These are phyloP conservation scores for Pseudogymnoascus sp. DNA, from an alignment of 2,329 filamentous ascomycete species.

Conservation along the genomic window DNA sequence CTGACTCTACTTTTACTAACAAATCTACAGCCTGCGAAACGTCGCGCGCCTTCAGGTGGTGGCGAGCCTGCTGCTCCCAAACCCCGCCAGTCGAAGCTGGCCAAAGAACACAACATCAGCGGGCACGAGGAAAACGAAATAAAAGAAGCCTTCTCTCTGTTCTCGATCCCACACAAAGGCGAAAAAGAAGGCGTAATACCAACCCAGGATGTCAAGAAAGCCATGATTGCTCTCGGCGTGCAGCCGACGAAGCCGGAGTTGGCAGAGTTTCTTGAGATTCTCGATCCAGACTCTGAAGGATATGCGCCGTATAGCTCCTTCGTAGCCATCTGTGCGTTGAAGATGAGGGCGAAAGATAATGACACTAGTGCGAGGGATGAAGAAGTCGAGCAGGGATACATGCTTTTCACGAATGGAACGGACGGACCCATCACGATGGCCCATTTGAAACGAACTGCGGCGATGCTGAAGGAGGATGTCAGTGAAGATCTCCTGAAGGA, in stretches of 20 bases:
- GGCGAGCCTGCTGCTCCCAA: slow-evolving; percentile 25
- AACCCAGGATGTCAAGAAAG: slow-evolving; percentile 50
- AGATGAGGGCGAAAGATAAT: slow-evolving; percentile 57
- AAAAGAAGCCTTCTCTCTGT: slow-evolving; percentile 79
- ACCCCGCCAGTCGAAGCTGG: slow-evolving; percentile 74
- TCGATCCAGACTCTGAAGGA: slow-evolving; percentile 77
- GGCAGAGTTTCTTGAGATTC: slow-evolving; percentile 65
- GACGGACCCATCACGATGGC: slow-evolving; percentile 66
- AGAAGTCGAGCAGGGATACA: slow-evolving; percentile 77
- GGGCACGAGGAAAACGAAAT: slow-evolving; percentile 84
- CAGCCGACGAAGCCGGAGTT: slow-evolving; percentile 61
- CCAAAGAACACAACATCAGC: slow-evolving; percentile 82
- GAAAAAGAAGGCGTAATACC: slow-evolving; percentile 67
- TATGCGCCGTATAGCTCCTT: slow-evolving; percentile 75
- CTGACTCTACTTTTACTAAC: not conserved
- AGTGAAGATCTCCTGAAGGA: slow-evolving; percentile 77
- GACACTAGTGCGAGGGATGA: slow-evolving; percentile 47
- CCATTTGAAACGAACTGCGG: slow-evolving; percentile 72
- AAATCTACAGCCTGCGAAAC: slow-evolving; percentile 23
- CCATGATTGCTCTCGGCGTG: slow-evolving; percentile 65
- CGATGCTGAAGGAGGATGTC: slow-evolving; percentile 75
- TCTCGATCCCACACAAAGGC: slow-evolving; percentile 57
- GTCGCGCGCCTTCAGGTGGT: slow-evolving; percentile 18
- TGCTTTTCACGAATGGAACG: slow-evolving; percentile 62
- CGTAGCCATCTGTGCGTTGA: slow-evolving; percentile 79